phyloP scores from a whole-genome alignment of 106 monocot genomes.

The Ottelia alismoides region DNA sequence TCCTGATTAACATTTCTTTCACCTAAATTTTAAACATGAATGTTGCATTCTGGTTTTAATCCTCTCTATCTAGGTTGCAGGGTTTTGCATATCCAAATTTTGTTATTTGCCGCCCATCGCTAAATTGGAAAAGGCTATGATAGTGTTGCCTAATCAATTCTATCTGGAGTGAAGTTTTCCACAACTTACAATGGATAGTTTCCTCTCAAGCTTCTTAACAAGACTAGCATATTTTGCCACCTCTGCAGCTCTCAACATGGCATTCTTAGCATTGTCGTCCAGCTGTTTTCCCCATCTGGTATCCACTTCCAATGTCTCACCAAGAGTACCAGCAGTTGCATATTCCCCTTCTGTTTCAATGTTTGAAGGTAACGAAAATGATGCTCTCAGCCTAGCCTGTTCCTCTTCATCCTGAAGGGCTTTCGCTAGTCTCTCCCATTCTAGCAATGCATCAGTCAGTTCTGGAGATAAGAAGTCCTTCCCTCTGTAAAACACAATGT shows the following conservation, averaged over 20 bases:
- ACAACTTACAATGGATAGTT: constrained; percentile 56
- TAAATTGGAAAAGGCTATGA: no score
- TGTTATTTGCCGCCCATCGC: no score
- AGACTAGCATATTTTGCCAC: constrained; percentile 51
- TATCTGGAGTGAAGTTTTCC: no score
- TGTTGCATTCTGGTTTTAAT: no score
- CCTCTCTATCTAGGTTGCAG: no score
- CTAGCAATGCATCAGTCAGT: constrained; percentile 56
- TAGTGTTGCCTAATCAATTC: no score
- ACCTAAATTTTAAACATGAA: no score
- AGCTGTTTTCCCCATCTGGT: constrained; percentile 54
- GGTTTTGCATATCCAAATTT: no score
- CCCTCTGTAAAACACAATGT: no score
- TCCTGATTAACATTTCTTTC: no score
- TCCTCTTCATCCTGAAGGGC: no score
- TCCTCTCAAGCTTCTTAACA: constrained; percentile 71
- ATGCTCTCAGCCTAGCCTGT: constrained; percentile 53
- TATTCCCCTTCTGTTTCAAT: constrained; percentile 24
- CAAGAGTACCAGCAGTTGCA: constrained; percentile 53
- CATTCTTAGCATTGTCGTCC: constrained; percentile 36
- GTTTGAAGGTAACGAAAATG: constrained; percentile 29
- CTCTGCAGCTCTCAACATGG: constrained; percentile 65
- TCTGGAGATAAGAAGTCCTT: constrained; percentile 72
- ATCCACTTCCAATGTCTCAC: constrained; percentile 68
- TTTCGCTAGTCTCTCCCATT: constrained; percentile 78